Conservation (phyloP, 208 protist species). For the Leishmania arabica region DNA sequence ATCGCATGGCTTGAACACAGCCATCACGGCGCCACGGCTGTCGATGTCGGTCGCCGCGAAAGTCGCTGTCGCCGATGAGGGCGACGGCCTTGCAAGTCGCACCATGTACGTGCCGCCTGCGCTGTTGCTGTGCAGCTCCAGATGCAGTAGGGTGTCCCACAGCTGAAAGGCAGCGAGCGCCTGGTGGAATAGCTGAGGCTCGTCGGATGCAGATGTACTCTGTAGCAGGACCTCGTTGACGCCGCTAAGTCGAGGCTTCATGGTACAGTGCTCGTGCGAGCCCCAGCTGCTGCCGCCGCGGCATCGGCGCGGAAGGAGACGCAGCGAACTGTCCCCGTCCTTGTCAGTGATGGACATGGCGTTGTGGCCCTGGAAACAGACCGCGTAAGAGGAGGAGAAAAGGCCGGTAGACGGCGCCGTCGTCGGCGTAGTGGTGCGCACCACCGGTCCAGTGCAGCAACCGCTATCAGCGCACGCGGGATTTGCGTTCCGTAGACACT, state of each 20-base stretch:
- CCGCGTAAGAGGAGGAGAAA: neutral
- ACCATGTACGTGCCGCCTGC: constrained; percentile 82
- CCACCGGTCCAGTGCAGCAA: neutral
- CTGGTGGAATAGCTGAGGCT: neutral
- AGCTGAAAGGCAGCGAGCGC: constrained; percentile 21
- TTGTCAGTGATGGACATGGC: neutral
- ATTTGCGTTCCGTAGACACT: neutral
- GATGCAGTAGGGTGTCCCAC: constrained; percentile 18
- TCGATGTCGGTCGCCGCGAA: neutral
- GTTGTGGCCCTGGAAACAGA: neutral
- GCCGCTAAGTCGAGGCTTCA: constrained; percentile 34
- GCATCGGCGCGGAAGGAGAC: neutral
- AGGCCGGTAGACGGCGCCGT: neutral
- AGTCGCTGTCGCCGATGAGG: neutral
- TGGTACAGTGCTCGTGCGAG: constrained; percentile 8
- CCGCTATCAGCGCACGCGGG: neutral
- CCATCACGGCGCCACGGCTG: constrained; percentile 17
- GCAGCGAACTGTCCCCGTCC: neutral
- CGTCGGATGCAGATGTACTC: neutral
- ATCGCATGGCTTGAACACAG: constrained; percentile 70
- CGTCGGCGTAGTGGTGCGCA: neutral
- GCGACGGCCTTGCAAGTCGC: constrained; percentile 8
- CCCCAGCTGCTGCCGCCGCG: neutral
- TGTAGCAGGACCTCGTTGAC: constrained; percentile 37
- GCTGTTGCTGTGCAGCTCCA: constrained; percentile 53